Evolutionary conservation across 2,329 filamentous ascomycete species (phyloP).

Genomic region (Aspergillus eucalypticola): DNA sequence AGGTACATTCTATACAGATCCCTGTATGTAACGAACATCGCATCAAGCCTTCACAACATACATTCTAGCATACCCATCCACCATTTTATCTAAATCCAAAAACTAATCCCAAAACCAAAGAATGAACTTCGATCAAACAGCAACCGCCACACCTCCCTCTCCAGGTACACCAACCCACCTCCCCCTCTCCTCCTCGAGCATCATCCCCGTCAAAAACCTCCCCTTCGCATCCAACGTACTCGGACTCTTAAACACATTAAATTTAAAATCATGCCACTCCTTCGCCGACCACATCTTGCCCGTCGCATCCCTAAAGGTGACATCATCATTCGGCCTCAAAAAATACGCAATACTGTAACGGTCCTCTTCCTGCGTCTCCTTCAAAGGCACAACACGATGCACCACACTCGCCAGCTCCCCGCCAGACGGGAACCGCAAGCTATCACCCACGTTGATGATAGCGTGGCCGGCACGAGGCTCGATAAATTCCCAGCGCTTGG

Average conservation of each 20-base stretch:
- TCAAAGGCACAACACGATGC: background rate
- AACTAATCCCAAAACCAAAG: too few relatives aligned
- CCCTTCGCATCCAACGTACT: too few relatives aligned
- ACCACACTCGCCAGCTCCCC: background rate
- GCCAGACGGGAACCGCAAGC: conserved; percentile 39
- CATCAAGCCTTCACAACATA: too few relatives aligned
- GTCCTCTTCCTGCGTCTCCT: background rate
- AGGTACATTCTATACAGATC: too few relatives aligned
- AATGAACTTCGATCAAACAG: too few relatives aligned
- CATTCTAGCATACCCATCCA: too few relatives aligned
- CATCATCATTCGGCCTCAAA: background rate
- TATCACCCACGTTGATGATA: conserved; percentile 62
- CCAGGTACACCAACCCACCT: too few relatives aligned
- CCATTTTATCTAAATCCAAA: too few relatives aligned
- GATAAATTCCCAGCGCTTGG: conserved; percentile 56
- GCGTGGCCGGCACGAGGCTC: conserved; percentile 54
- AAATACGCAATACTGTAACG: background rate
- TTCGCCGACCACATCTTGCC: background rate
- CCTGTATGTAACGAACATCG: too few relatives aligned
- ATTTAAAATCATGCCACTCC: background rate
- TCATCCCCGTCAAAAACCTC: too few relatives aligned
- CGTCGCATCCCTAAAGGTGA: background rate
- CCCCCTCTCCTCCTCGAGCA: too few relatives aligned
- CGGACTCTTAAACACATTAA: background rate
- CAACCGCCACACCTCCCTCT: too few relatives aligned